phyloP scores from a whole-genome alignment of 1,139 yeast genomes.

The Yamadazyma mexicana region DNA sequence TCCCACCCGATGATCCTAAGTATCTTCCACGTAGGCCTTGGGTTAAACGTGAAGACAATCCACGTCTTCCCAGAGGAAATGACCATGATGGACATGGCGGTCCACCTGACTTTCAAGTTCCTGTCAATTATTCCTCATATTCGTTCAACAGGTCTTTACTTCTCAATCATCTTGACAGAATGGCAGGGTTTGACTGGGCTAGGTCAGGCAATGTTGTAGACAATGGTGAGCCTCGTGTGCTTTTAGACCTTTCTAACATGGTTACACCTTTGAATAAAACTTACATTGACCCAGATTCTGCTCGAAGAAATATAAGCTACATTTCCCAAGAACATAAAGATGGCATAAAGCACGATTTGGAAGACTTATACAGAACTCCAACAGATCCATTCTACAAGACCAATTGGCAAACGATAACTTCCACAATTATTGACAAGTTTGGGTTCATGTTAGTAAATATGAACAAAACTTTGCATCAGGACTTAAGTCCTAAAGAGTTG shows the following conservation, averaged over 20 bases:
- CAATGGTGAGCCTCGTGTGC: slow-evolving; percentile 45
- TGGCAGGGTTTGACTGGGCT: slow-evolving; percentile 40
- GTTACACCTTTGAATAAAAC: slow-evolving; percentile 52
- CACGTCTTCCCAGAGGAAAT: neutral
- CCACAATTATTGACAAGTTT: slow-evolving; percentile 47
- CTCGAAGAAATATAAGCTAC: slow-evolving; percentile 43
- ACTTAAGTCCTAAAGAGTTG: slow-evolving; percentile 8
- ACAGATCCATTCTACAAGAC: slow-evolving; percentile 39
- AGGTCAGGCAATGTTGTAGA: slow-evolving; percentile 43
- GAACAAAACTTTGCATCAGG: slow-evolving; percentile 19
- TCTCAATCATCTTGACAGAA: slow-evolving; percentile 14
- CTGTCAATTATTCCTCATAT: slow-evolving; percentile 3
- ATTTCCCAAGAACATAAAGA: slow-evolving; percentile 30
- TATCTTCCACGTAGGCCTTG: slow-evolving; percentile 1
- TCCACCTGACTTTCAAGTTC: neutral
- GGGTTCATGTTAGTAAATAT: slow-evolving; percentile 43
- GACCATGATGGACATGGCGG: neutral
- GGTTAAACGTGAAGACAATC: neutral
- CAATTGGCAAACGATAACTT: slow-evolving; percentile 52
- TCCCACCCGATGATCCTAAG: slow-evolving; percentile 24
- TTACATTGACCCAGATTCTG: slow-evolving; percentile 44
- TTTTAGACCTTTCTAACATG: slow-evolving; percentile 49
- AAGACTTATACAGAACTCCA: slow-evolving; percentile 21
- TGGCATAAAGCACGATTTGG: slow-evolving; percentile 34
- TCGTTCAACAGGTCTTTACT: slow-evolving; percentile 9